These are phyloP conservation scores for Hemileia vastatrix DNA, from an alignment of 1,284 basidiomycete genomes.

Conservation along the genomic window DNA sequence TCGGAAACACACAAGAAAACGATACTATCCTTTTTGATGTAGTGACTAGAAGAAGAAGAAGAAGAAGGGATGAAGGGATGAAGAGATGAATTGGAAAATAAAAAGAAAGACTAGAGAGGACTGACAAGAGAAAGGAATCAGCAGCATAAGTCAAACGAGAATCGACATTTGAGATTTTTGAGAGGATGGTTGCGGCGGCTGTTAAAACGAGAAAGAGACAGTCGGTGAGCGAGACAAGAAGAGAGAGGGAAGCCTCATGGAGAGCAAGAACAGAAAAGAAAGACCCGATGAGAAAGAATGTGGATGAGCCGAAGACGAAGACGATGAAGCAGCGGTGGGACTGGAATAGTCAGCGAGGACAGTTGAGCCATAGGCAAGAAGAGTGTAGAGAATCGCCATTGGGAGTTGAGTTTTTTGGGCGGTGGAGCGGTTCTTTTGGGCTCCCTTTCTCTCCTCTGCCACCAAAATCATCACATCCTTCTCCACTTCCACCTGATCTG, in stretches of 20 bases:
- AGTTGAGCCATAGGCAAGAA: constrained; percentile 13
- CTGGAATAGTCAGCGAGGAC: constrained; percentile 9
- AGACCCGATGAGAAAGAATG: constrained; percentile 26
- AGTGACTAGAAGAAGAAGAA: constrained; percentile 63
- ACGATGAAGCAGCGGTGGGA: too few species aligned
- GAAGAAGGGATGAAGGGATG: constrained; percentile 21
- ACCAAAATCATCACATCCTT: too few species aligned
- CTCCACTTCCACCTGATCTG: too few species aligned
- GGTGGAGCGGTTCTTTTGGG: too few species aligned
- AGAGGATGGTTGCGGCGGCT: constrained; percentile 84
- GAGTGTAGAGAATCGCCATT: constrained; percentile 9
- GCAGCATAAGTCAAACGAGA: constrained; percentile 71
- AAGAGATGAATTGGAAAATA: neutral
- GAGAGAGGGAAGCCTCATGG: neutral
- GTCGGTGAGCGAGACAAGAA: constrained; percentile 21
- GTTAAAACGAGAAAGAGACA: constrained; percentile 14
- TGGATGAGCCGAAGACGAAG: constrained; percentile 34
- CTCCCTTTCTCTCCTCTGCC: too few species aligned
- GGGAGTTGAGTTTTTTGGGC: too few species aligned
- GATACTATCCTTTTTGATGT: constrained; percentile 54
- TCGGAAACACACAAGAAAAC: constrained; percentile 88
- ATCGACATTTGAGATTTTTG: constrained; percentile 87
- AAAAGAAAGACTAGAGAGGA: neutral
- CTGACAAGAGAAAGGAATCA: constrained; percentile 26
- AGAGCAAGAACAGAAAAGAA: constrained; percentile 5